A percentile compares a stretch with the other conserved stretches of the same genome.
Conservation (phyloP, 495 filamentous ascomycete species). For the Pseudevernia furfuracea region DNA sequence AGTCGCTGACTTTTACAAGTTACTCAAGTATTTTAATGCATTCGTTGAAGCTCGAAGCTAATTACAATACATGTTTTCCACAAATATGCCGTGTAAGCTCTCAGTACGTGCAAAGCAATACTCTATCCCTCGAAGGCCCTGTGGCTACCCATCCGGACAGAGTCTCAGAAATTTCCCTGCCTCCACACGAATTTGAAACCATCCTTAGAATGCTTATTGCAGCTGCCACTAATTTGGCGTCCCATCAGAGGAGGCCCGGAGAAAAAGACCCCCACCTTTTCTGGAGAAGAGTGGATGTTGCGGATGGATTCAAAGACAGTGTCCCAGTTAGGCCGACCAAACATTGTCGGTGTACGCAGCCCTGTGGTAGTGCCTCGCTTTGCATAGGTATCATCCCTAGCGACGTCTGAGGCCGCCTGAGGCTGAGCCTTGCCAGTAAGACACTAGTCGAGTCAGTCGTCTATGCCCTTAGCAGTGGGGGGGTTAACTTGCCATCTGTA, state of each 20-base stretch:
- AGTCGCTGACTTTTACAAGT: not conserved
- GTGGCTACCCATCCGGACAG: not conserved
- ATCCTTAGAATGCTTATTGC: conserved; percentile 63
- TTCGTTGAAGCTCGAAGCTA: not conserved
- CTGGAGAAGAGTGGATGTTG: conserved; percentile 55
- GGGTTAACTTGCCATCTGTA: conserved; percentile 41
- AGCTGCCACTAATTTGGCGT: conserved; percentile 61
- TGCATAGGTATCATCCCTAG: conserved; percentile 76
- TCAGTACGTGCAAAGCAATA: not conserved
- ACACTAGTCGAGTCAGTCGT: conserved; percentile 36
- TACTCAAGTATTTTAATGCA: not conserved
- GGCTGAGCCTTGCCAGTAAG: conserved; percentile 70
- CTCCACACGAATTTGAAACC: not conserved
- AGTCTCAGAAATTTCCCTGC: not conserved
- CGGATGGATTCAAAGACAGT: conserved; percentile 69
- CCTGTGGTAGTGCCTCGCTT: conserved; percentile 72
- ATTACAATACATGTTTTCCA: not conserved
- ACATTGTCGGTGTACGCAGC: conserved; percentile 66
- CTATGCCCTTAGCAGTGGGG: not conserved
- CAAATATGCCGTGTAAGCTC: not conserved
- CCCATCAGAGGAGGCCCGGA: conserved; percentile 68
- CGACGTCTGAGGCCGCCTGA: conserved; percentile 74
- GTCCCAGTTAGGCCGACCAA: conserved; percentile 73
- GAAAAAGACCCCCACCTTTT: conserved; percentile 75
- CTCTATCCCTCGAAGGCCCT: not conserved